Base-by-base conservation (phyloP, 2,329 filamentous ascomycete genomes). In the Xylariaceae sp. region DNA sequence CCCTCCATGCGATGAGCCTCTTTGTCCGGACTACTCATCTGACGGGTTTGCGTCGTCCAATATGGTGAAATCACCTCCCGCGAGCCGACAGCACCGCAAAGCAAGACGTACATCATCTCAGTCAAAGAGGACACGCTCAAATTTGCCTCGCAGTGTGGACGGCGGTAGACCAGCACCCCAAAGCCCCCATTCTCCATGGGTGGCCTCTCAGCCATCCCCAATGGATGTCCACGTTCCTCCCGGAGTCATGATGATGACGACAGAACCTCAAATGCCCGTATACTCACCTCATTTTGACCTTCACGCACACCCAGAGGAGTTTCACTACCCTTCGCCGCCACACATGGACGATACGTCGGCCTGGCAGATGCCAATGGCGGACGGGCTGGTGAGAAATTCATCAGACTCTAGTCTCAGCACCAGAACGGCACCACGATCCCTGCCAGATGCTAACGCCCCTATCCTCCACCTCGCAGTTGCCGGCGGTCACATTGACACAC, bases 401-500 rank as follows among this genome's bases (percentile, higher is more conserved):
- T 55, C 56, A 16, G 54, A 61, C 19, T 51, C 59, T 4, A 57
- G 48, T n/a, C 49, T 56, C 32, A 53, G 45, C 47, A 37, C 36
- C 22, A 48, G 58, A 39, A 40, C 57, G 10, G 60, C 60, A 43
- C 59, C 55, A 10, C 59, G 55, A 36, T 58, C 53, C 5, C 51
- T 61, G 10, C 60, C 60, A 5, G 60, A 61, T 46, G 61, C 58
- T 37, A 59, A 60, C 13, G 59, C 60, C 22, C 59, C 61, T 3
- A 61, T 63, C 51, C 43, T 63, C n/a, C 61, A 63, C 22, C 54
- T 63, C 3, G 61, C 61, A 13, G 60, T 63, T n/a, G 59, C 59
- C 21, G 58, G 59, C 12, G 61, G 61, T 45, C 61, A 62, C 47
- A 60, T 63, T 32, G 61, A 63, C 22, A 63, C 61, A 3, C 55